phyloP scores from a whole-genome alignment of 108 stramenopile genomes.

The Nitzschia sp. region DNA sequence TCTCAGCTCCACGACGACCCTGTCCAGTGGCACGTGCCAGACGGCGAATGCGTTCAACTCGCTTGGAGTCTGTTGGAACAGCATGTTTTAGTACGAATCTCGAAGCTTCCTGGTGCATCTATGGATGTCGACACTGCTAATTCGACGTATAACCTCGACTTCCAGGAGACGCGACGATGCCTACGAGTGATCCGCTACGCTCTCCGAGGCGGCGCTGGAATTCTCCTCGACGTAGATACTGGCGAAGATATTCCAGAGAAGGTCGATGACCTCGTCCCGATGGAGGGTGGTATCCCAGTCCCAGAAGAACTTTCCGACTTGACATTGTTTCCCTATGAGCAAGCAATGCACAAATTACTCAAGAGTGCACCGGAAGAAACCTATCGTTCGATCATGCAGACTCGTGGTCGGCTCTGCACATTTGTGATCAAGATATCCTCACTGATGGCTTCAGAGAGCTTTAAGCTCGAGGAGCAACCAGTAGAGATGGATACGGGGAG shows the following conservation, averaged over 20 bases:
- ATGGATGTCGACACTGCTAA: conserved; percentile 20
- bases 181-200: conserved; percentile 73
- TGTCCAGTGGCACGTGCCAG: conserved; percentile 76
- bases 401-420: conserved; percentile 49
- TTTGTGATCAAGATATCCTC: conserved; percentile 53
- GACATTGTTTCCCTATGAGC: conserved; percentile 61
- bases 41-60: conserved; percentile 69
- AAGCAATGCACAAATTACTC: conserved; percentile 57
- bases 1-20: conserved; percentile 53
- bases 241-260: conserved; percentile 33
- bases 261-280: conserved; percentile 4
- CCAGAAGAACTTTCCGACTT: conserved; percentile 23
- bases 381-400: conserved; percentile 33
- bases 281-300: conserved; percentile 14
- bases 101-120: conserved; percentile 15
- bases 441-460: conserved; percentile 71
- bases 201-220: conserved; percentile 70
- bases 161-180: conserved; percentile 42
- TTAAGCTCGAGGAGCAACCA: conserved; percentile 35
- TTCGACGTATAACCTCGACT: conserved; percentile 8
- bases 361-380: conserved; percentile 40
- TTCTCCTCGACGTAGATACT: conserved; percentile 58
- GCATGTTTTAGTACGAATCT: conserved; percentile 33
- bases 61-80: conserved; percentile 46
- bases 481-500: conserved; percentile 1